Base-by-base conservation (phyloP, 2,329 filamentous ascomycete genomes). In the Grosmannia penicillata region DNA sequence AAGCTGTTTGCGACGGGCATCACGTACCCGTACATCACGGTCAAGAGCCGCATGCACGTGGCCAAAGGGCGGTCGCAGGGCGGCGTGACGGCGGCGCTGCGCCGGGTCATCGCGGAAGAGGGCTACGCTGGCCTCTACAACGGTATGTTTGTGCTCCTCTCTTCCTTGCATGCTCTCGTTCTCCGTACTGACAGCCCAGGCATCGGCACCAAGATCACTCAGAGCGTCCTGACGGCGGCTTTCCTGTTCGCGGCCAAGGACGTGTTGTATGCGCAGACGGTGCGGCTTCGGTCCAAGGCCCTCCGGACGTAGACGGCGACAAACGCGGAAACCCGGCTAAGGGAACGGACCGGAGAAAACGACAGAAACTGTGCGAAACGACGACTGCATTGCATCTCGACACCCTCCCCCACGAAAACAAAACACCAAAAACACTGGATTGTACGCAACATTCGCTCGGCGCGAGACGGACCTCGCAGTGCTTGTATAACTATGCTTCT, bases 201-300 rank as follows among this genome's bases (percentile, higher is more conserved):
- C 38, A 93, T 98, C 53, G 86, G 79, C 18, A 86, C 91, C 49
- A 98, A 98, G 70, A 80, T 98, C 48, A 87, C 86, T 17, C 91
- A 98, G 63, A 95, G 87, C 55, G 91, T 96, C 33, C 72, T 98
- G 45, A 98, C 91, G 5, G 91, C 91, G 6, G 91, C 91, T 3
- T 86, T 96, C 61, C 66, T 98, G 42, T 98, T 98, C 56, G 91
- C 87, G 2, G 95, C 98, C 66, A 98, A 98, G 68, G 91, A 98
- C 56, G 83, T 85, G 7, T 70, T 98, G 6, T 98, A 96, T 56
- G 82, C 85, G 51, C 75, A 81, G 59, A 87, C 78, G 0, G 62
- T 89, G 36, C 72, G 67, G 50, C 71, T 85, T 24, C 69, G 83
- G 38, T 56, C 58, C 51, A 67, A 59, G 53, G 15, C 7, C 5